Percentiles rank a stretch among this genome's conserved stretches.
Conservation (phyloP, 805 yeast species). For the Kuraishia piskuri region DNA sequence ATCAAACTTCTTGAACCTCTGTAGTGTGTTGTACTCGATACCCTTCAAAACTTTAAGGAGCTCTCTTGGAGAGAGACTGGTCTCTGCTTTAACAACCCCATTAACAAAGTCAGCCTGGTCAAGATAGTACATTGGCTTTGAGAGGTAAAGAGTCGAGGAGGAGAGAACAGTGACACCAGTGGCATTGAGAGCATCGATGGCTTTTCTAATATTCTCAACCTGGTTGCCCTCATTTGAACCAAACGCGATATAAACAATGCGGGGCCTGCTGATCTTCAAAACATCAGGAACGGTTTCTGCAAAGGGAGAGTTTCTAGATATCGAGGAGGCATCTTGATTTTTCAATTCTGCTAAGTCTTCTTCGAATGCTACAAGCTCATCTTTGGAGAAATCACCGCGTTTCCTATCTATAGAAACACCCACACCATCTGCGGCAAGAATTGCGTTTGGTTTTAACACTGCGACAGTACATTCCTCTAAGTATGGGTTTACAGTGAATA, state of each 20-base stretch:
- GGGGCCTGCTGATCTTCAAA: slow-evolving; percentile 15
- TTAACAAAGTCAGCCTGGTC: slow-evolving; percentile 80
- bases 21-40: slow-evolving; percentile 67
- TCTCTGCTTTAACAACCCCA: slow-evolving; percentile 67
- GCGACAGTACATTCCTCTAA: slow-evolving; percentile 32
- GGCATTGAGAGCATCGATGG: slow-evolving; percentile 39
- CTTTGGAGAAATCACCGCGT: slow-evolving; percentile 26
- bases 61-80: slow-evolving; percentile 54
- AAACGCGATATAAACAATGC: slow-evolving; percentile 70
- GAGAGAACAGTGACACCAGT: slow-evolving; percentile 38
- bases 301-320: slow-evolving; percentile 1
- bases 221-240: slow-evolving; percentile 85
- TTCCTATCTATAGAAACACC: slow-evolving; percentile 68
- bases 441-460: slow-evolving; percentile 84
- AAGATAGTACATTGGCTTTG: slow-evolving; percentile 85
- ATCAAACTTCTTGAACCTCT: slow-evolving; percentile 68
- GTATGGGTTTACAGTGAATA: slow-evolving; percentile 9
- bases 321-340: slow-evolving; percentile 18
- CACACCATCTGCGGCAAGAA: slow-evolving; percentile 80
- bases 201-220: slow-evolving; percentile 45
- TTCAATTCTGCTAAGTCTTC: slow-evolving; percentile 9
- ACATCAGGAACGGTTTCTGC: not conserved
- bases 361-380: slow-evolving; percentile 15
- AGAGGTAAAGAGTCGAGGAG: slow-evolving; percentile 74
- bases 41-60: slow-evolving; percentile 55